phyloP scores from a whole-genome alignment of 352 stramenopile species.

The Globisporangium orthogonon region DNA sequence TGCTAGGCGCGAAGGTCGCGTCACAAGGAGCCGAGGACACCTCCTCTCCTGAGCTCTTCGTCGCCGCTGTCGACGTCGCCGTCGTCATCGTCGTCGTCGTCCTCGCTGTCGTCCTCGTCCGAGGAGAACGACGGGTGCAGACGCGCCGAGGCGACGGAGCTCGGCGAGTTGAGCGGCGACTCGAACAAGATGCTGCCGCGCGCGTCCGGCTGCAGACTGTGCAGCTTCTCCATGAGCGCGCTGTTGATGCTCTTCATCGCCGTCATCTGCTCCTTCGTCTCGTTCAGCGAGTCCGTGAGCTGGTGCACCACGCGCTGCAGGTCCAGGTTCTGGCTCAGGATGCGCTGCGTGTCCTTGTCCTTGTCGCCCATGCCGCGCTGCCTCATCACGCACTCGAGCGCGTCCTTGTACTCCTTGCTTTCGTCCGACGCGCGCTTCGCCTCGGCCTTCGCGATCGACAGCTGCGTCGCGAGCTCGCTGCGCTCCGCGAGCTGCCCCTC shows the following conservation, averaged over 20 bases:
- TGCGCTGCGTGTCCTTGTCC: conserved; percentile 52
- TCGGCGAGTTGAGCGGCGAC: conserved; percentile 25
- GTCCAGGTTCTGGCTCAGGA: conserved; percentile 57
- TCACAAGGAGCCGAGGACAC: not conserved
- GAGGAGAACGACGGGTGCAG: conserved; percentile 40
- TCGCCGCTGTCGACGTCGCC: conserved; percentile 13
- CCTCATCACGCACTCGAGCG: conserved; percentile 37
- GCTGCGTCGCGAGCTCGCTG: conserved; percentile 41
- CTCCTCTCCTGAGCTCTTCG: not conserved
- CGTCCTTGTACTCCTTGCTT: conserved; percentile 50
- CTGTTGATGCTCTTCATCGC: conserved; percentile 73
- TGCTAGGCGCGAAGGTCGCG: too few relatives aligned
- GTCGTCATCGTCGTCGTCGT: conserved; percentile 32
- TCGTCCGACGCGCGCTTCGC: conserved; percentile 47
- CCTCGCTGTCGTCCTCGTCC: conserved; percentile 49
- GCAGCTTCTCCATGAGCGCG: conserved; percentile 58
- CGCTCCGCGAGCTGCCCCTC: conserved; percentile 50
- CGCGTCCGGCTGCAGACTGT: conserved; percentile 42
- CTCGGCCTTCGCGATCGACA: conserved; percentile 48
- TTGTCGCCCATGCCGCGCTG: conserved; percentile 55
- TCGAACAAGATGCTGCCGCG: conserved; percentile 45
- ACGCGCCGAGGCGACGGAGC: conserved; percentile 25
- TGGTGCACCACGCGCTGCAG: conserved; percentile 69
- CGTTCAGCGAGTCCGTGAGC: conserved; percentile 62
- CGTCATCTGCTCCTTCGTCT: conserved; percentile 61